Percentiles rank a stretch among this genome's conserved stretches.
These are phyloP conservation scores for Solanum raphanifolium DNA, from an alignment of 257 asterid genomes.

Conservation along the genomic window DNA sequence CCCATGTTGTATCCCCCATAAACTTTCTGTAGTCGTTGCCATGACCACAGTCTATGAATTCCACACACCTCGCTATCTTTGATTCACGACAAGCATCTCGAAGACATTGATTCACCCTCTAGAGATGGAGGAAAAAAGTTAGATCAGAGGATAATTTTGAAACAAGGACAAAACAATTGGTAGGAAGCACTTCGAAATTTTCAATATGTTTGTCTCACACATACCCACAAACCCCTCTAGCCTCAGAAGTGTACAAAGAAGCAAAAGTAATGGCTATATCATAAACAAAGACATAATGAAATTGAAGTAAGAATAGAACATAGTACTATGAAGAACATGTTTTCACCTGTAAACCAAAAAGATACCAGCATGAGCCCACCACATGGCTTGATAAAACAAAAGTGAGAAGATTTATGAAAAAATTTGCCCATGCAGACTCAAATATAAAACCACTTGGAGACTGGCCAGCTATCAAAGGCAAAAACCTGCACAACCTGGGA, in stretches of 20 bases:
- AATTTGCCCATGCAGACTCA: constrained; percentile 85
- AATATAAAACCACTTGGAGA: constrained; percentile 70
- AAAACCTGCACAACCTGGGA: constrained; percentile 67
- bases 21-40: constrained; percentile 16
- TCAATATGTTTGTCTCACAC: background rate
- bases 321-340: background rate
- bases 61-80: constrained; percentile 19
- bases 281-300: background rate
- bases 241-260: background rate
- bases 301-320: background rate
- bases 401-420: constrained; percentile 59
- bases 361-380: constrained; percentile 90
- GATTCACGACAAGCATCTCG: constrained; percentile 54
- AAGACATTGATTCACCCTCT: constrained; percentile 90
- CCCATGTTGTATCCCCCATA: constrained; percentile 22
- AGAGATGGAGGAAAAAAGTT: background rate
- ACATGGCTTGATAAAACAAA: constrained; percentile 68
- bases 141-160: background rate
- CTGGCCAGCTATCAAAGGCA: constrained; percentile 65
- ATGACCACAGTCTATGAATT: constrained; percentile 64
- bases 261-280: background rate
- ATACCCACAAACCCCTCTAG: background rate
- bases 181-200: background rate
- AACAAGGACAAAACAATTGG: background rate
- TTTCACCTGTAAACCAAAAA: constrained; percentile 69